phyloP scores from a whole-genome alignment of 306 rosid species.

The Castanopsis chinensis region DNA sequence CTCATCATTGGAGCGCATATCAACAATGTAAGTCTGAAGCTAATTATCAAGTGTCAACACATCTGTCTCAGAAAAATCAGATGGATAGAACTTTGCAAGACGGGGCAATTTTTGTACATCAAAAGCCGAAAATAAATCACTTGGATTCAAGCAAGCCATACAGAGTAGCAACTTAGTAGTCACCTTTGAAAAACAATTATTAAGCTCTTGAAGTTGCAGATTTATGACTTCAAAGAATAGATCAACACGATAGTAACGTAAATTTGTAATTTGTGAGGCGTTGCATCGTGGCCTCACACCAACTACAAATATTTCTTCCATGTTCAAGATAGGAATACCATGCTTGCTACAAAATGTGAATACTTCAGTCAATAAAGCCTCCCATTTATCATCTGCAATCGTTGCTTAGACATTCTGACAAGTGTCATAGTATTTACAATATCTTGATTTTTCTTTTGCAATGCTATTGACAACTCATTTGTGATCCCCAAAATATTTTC shows the following conservation, averaged over 20 bases:
- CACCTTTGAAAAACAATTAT: background rate
- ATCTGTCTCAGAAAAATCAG: too few relatives aligned
- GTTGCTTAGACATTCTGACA: background rate
- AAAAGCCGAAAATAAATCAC: background rate
- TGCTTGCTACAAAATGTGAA: background rate
- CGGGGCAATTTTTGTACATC: background rate
- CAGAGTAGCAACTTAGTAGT: background rate
- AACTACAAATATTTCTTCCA: background rate
- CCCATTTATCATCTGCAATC: background rate
- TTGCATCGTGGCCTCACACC: background rate
- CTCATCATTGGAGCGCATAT: too few relatives aligned
- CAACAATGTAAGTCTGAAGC: too few relatives aligned
- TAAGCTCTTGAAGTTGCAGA: background rate
- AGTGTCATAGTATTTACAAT: conserved; percentile 1
- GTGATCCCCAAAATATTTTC: background rate
- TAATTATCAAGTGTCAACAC: too few relatives aligned
- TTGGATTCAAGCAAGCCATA: background rate
- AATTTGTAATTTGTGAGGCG: background rate
- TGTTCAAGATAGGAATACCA: background rate
- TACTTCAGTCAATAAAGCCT: background rate
- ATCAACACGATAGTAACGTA: background rate
- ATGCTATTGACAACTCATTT: conserved; percentile 1
- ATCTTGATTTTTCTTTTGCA: conserved; percentile 5
- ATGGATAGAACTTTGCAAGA: background rate
- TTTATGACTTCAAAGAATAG: background rate